Conservation (phyloP, 2,329 filamentous ascomycete genomes). For the Phaeosphaeria sp. region DNA sequence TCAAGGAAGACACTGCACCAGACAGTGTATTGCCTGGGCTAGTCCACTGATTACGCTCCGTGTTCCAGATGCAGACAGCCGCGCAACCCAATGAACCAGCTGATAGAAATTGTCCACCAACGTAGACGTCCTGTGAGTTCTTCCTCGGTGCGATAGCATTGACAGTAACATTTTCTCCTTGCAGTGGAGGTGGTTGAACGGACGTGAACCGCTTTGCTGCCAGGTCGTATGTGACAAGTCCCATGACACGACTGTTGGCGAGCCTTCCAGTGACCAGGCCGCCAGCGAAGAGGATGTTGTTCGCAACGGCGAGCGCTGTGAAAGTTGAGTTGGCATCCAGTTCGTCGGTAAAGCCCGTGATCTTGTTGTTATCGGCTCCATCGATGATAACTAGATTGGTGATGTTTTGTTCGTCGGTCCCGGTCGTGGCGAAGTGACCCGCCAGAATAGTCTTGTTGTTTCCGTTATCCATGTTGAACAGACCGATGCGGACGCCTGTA, state of each 20-base stretch:
- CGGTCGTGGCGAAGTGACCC: slow-evolving; percentile 80
- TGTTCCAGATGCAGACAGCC: slow-evolving; percentile 80
- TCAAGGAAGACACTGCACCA: slow-evolving; percentile 74
- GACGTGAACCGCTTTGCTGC: slow-evolving; percentile 65
- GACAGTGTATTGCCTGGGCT: slow-evolving; percentile 75
- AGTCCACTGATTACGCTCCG: slow-evolving; percentile 76
- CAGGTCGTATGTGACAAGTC: slow-evolving; percentile 83
- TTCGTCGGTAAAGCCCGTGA: slow-evolving; percentile 73
- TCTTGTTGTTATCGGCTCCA: slow-evolving; percentile 68
- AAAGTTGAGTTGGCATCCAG: slow-evolving; percentile 78
- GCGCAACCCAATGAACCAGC: slow-evolving; percentile 85
- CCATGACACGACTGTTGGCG: slow-evolving; percentile 68
- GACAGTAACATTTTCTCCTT: slow-evolving; percentile 74
- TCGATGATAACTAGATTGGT: slow-evolving; percentile 86
- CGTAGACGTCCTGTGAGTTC: slow-evolving; percentile 75
- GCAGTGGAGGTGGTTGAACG: slow-evolving; percentile 77
- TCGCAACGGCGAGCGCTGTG: slow-evolving; percentile 64
- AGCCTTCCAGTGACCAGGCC: slow-evolving; percentile 78
- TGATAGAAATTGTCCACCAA: slow-evolving; percentile 83
- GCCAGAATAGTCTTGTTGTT: slow-evolving; percentile 87
- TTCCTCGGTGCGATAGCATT: slow-evolving; percentile 78
- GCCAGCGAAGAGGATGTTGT: slow-evolving; percentile 75
- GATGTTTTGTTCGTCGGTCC: slow-evolving; percentile 72
- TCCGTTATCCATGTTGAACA: slow-evolving; percentile 74
- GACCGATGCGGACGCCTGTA: slow-evolving; percentile 76